These are phyloP conservation scores for Prunus padus DNA, from an alignment of 306 rosid species.

Conservation along the genomic window DNA sequence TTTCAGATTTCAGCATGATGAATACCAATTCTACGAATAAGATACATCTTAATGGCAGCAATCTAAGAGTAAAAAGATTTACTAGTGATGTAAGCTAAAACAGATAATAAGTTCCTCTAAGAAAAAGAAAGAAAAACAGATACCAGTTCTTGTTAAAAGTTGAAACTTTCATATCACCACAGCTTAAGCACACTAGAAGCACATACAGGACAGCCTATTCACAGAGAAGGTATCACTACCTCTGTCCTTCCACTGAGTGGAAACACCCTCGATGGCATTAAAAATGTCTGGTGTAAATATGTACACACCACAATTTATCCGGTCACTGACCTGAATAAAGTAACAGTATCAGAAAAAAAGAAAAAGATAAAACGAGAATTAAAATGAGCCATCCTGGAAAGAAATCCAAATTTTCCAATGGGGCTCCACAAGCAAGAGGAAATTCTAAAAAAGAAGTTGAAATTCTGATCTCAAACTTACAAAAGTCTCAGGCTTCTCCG, in stretches of 20 bases:
- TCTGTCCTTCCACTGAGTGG: slow-evolving; percentile 73
- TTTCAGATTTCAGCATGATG: slow-evolving; percentile 5
- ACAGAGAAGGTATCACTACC: slow-evolving; percentile 41
- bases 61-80: not conserved
- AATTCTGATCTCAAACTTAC: slow-evolving; percentile 42
- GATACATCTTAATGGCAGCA: not conserved
- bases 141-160: not conserved
- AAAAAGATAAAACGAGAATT: not conserved
- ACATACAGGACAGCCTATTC: not conserved
- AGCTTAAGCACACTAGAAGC: not conserved
- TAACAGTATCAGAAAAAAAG: not conserved
- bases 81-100: not conserved
- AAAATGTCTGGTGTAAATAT: slow-evolving; percentile 83
- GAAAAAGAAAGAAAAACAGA: not conserved
- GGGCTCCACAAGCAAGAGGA: slow-evolving; percentile 4
- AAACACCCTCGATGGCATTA: slow-evolving; percentile 72
- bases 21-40: not conserved
- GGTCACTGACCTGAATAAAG: slow-evolving; percentile 77
- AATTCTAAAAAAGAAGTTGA: not conserved
- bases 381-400: not conserved
- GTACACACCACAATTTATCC: slow-evolving; percentile 89
- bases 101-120: not conserved
- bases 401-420: slow-evolving; percentile 4
- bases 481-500: slow-evolving; percentile 96
- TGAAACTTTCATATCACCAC: not conserved